These are phyloP conservation scores for Xylaria curta DNA, from an alignment of 495 filamentous ascomycete genomes.

Conservation along the genomic window DNA sequence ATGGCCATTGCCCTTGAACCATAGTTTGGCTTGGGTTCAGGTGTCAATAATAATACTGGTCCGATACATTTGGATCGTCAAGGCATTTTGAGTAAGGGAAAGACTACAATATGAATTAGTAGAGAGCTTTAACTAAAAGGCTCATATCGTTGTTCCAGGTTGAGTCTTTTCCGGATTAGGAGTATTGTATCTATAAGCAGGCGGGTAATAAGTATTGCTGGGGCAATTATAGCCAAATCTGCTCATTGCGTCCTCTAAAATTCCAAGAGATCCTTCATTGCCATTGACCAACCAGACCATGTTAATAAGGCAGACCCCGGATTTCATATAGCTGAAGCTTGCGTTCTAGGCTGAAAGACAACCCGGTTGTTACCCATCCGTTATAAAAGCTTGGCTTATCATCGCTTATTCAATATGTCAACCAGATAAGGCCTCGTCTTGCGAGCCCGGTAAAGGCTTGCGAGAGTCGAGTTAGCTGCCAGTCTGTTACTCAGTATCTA, in stretches of 20 bases:
- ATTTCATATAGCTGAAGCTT: conserved; percentile 25
- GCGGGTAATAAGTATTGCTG: neutral
- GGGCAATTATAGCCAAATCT: conserved; percentile 5
- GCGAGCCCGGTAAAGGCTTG: neutral
- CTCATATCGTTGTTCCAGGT: neutral
- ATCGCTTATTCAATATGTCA: neutral
- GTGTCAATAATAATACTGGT: conserved; percentile 1
- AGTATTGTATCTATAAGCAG: neutral
- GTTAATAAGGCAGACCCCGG: conserved; percentile 6
- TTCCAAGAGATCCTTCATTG: conserved; percentile 13
- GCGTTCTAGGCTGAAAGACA: conserved; percentile 21
- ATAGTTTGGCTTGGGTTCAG: neutral
- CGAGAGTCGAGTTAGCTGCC: neutral
- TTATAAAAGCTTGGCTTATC: conserved; percentile 1
- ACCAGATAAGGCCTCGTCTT: neutral
- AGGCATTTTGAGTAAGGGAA: neutral
- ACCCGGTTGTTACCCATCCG: conserved; percentile 23
- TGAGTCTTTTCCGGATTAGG: neutral
- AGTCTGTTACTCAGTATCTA: neutral
- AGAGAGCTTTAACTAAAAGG: neutral
- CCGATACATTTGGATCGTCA: conserved; percentile 3
- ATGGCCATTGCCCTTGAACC: conserved; percentile 8
- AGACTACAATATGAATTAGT: neutral
- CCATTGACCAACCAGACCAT: conserved; percentile 22
- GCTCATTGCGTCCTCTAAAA: neutral